Evolutionary conservation across 192 early-diverging fungal species (phyloP).

Genomic region (Backusella parvicylindrica): DNA sequence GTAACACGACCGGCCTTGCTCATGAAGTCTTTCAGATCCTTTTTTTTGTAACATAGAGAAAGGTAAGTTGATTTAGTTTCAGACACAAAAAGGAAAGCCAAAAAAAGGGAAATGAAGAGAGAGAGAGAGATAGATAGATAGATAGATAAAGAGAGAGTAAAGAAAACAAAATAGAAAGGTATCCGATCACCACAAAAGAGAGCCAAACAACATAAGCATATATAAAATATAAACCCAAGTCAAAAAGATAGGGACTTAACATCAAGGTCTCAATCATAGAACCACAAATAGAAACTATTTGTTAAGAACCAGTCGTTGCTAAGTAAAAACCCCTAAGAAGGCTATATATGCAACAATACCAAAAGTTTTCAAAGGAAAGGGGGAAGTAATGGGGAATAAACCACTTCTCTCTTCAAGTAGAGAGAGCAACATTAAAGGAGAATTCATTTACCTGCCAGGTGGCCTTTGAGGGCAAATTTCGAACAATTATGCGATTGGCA

Average conservation of each 20-base stretch:
- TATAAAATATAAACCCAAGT: not conserved
- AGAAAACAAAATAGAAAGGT: constrained; percentile 1
- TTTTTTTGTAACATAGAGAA: constrained; percentile 10
- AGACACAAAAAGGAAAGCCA: not conserved
- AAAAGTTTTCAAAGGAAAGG: not conserved
- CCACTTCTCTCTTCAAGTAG: not conserved
- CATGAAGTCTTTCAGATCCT: constrained; percentile 97
- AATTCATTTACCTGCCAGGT: constrained; percentile 77
- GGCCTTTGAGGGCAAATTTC: constrained; percentile 75
- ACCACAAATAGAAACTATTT: not conserved
- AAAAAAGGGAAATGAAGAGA: not conserved
- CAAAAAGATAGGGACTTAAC: not conserved
- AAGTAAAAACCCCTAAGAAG: not conserved
- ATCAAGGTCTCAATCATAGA: constrained; percentile 1
- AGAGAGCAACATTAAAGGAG: constrained; percentile 26
- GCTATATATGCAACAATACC: constrained; percentile 1
- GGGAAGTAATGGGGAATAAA: constrained; percentile 16
- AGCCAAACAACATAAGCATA: not conserved
- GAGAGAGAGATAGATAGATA: not conserved
- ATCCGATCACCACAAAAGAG: not conserved
- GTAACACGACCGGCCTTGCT: constrained; percentile 93
- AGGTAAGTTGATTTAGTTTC: constrained; percentile 2
- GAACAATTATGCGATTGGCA: constrained; percentile 66
- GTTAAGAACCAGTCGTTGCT: not conserved
- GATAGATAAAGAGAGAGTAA: not conserved